A percentile compares a stretch with the other conserved stretches of the same genome.
These are phyloP conservation scores for Maudiozyma saulgeensis DNA, from an alignment of 805 yeast genomes.

Conservation along the genomic window DNA sequence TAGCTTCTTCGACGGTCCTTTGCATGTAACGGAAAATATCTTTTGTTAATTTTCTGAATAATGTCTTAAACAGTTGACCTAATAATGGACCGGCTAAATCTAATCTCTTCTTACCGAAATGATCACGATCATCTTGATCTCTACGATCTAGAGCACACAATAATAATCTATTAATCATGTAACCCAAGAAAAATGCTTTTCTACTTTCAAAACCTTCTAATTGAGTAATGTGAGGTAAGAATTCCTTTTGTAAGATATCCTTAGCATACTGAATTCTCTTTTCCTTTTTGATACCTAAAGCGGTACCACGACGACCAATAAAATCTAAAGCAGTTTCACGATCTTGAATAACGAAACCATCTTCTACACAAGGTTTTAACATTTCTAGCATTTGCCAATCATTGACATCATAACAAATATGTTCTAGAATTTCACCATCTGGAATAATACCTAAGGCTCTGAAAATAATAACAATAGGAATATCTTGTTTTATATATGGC, in stretches of 20 bases:
- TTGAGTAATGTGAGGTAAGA: constrained; percentile 94
- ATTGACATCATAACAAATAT: constrained; percentile 92
- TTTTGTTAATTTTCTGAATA: constrained; percentile 88
- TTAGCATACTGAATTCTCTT: constrained; percentile 97
- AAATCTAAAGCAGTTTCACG: constrained; percentile 96
- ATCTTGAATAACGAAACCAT: constrained; percentile 96
- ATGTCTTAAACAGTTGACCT: constrained; percentile 88
- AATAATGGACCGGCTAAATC: constrained; percentile 97
- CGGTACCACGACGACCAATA: constrained; percentile 97
- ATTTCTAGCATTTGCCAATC: constrained; percentile 99
- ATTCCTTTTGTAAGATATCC: constrained; percentile 91
- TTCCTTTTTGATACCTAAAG: constrained; percentile 90
- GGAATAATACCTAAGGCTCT: constrained; percentile 98
- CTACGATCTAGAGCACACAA: constrained; percentile 94
- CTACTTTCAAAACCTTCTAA: constrained; percentile 94
- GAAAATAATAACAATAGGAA: constrained; percentile 93
- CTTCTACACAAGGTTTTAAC: constrained; percentile 98
- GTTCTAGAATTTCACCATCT: constrained; percentile 97
- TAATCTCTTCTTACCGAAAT: constrained; percentile 95
- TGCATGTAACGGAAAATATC: constrained; percentile 98
- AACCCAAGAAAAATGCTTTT: constrained; percentile 94
- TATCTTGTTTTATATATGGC: constrained; percentile 93
- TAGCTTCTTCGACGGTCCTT: constrained; percentile 95
- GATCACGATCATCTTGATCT: constrained; percentile 98
- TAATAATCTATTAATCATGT: constrained; percentile 91